A percentile compares a stretch with the other conserved stretches of the same genome.
Evolutionary conservation across 2,329 filamentous ascomycete genomes (phyloP).

Genomic region (Ploettnerulaceae sp.): DNA sequence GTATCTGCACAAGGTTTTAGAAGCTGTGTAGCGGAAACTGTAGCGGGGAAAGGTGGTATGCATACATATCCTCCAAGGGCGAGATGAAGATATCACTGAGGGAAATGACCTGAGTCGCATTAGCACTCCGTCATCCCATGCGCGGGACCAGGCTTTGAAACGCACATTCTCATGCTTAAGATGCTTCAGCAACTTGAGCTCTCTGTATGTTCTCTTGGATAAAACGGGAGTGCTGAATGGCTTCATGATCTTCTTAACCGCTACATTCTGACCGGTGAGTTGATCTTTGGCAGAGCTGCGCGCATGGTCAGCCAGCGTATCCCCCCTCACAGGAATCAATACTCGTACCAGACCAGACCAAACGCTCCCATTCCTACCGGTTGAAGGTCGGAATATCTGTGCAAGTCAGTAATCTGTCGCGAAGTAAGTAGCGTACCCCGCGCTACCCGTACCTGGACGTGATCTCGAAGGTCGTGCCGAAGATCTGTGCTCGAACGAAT

Average conservation of each 20-base stretch:
- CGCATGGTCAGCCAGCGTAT: conserved; percentile 17
- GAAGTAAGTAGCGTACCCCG: conserved; percentile 14
- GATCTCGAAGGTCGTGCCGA: conserved; percentile 99
- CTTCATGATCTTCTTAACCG: conserved; percentile 99
- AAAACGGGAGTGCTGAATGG: conserved; percentile 98
- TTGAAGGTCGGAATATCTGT: conserved; percentile 93
- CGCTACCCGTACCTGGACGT: conserved; percentile 72
- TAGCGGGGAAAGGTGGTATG: conserved; percentile 3
- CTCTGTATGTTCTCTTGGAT: conserved; percentile 94
- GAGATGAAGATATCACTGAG: conserved; percentile 99
- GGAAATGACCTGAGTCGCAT: conserved; percentile 71
- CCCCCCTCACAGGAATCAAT: background rate
- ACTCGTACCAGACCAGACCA: conserved; percentile 85
- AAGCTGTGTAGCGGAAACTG: conserved; percentile 21
- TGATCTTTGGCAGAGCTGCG: conserved; percentile 92
- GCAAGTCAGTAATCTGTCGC: conserved; percentile 19
- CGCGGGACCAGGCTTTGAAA: conserved; percentile 5
- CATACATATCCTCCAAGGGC: conserved; percentile 93
- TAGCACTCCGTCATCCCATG: conserved; percentile 19
- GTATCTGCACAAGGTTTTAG: conserved; percentile 56
- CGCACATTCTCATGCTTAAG: conserved; percentile 90
- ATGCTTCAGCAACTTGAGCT: conserved; percentile 96
- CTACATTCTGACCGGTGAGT: conserved; percentile 93
- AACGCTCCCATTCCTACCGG: conserved; percentile 99
- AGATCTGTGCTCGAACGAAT: conserved; percentile 98